These are phyloP conservation scores for Theileria equi DNA, from an alignment of 169 alveolate genomes.

Conservation along the genomic window DNA sequence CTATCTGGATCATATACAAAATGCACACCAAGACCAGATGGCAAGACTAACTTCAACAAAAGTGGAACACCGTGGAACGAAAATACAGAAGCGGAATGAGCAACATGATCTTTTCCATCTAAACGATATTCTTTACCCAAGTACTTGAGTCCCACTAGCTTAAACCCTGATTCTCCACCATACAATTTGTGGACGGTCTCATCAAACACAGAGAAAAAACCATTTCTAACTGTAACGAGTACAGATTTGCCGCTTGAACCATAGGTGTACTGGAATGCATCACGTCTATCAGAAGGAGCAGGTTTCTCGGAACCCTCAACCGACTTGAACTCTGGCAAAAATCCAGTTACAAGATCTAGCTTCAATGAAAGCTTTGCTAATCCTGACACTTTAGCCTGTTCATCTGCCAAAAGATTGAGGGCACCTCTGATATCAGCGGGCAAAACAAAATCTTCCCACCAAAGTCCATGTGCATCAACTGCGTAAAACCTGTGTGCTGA, in stretches of 20 bases:
- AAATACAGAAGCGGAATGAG: constrained; percentile 3
- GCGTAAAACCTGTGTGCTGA: not conserved
- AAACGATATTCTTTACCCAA: constrained; percentile 9
- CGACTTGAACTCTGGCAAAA: not conserved
- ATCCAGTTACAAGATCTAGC: not conserved
- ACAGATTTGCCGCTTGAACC: constrained; percentile 6
- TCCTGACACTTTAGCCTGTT: constrained; percentile 6
- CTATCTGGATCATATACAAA: not conserved
- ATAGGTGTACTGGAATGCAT: constrained; percentile 6
- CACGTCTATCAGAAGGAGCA: constrained; percentile 4
- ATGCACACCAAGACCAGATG: not conserved
- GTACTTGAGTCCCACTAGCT: not conserved
- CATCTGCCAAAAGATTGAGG: not conserved
- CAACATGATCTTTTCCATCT: not conserved
- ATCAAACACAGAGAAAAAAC: not conserved
- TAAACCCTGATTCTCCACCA: not conserved
- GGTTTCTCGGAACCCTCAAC: constrained; percentile 11
- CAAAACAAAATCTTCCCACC: not conserved
- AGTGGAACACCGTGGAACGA: not conserved
- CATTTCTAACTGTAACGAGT: not conserved
- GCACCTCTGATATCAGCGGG: constrained; percentile 4
- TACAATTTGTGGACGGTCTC: constrained; percentile 1
- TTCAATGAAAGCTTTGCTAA: not conserved
- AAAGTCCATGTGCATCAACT: not conserved
- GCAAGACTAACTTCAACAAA: not conserved